Base-by-base conservation (phyloP, 2,329 filamentous ascomycete species). In the Metarhizium rileyi region DNA sequence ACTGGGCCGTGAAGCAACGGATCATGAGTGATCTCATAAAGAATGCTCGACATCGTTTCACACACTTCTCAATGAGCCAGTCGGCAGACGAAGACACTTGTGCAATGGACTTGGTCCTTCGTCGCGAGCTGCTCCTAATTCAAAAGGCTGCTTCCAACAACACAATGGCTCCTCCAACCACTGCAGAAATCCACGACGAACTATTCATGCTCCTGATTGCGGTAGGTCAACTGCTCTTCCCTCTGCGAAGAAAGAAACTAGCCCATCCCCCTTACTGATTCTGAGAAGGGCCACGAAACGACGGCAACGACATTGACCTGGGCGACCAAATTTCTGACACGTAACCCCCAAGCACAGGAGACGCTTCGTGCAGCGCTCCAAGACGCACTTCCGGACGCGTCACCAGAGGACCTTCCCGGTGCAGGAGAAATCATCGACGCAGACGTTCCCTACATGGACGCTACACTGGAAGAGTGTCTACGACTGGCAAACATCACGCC, bases 161-260 rank as follows among this genome's bases (percentile, higher is more conserved):
- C 16, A 33, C 27, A 3, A 5, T 22, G 12, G 26, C 22, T n/a
- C 44, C 43, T 9, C 35, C 38, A 12, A 49, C 28, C 23, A 14
- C 57, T 0, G 44, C 44, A 6, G 53, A 53, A 10, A 58, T 64
- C 23, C 53, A 53, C 23, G 63, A 65, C 16, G 46, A 54, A 43
- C 50, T 56, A n/a, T 44, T 54, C n/a, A 52, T 56, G 10, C 49
- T 56, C 28, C n/a, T 58, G 3, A 47, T 52, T 18, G 47, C 47
- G 25, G 50, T 47, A 45, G 25, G n/a, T n/a, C n/a, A n/a, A n/a
- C n/a, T n/a, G n/a, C n/a, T n/a, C 22, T 8, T 23, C 7, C 20
- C 26, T 16, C n/a, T 12, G 8, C 8, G 12, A 28, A 28, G 12
- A 28, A 8, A 28, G 2, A 28, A 8, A 28, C 12, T 8, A 28